These are phyloP conservation scores for Pseudogymnoascus sp. DNA, from an alignment of 2,329 filamentous ascomycete species.

Conservation along the genomic window DNA sequence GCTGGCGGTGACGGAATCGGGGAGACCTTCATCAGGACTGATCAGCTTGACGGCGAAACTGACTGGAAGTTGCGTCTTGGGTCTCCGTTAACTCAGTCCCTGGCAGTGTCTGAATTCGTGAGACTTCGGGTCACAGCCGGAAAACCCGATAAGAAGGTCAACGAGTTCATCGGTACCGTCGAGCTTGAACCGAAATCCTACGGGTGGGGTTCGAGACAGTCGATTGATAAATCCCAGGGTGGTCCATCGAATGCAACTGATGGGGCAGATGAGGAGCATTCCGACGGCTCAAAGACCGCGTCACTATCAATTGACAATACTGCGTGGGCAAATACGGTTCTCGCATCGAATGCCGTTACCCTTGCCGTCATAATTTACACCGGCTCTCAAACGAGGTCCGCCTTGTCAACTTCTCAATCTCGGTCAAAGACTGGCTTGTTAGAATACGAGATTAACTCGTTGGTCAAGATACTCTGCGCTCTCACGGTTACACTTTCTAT, in stretches of 20 bases:
- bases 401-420: slow-evolving; percentile 83
- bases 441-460: slow-evolving; percentile 91
- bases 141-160: slow-evolving; percentile 87
- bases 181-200: slow-evolving; percentile 56
- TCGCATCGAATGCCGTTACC: slow-evolving; percentile 84
- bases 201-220: slow-evolving; percentile 28
- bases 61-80: slow-evolving; percentile 95
- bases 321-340: slow-evolving; percentile 95
- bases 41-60: slow-evolving; percentile 94
- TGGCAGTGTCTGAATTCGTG: slow-evolving; percentile 63
- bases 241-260: slow-evolving; percentile 23
- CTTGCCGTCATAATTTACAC: slow-evolving; percentile 91
- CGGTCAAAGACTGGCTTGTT: slow-evolving; percentile 89
- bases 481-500: slow-evolving; percentile 81
- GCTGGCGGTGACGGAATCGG: slow-evolving; percentile 37
- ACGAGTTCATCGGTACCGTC: slow-evolving; percentile 87
- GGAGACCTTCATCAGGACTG: slow-evolving; percentile 94
- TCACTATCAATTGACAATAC: slow-evolving; percentile 92
- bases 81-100: slow-evolving; percentile 73
- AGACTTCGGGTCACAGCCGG: slow-evolving; percentile 67
- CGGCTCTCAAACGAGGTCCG: slow-evolving; percentile 85
- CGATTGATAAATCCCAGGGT: slow-evolving; percentile 29
- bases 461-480: slow-evolving; percentile 91
- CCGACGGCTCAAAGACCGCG: slow-evolving; percentile 45
- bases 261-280: background rate